A percentile compares a stretch with the other conserved stretches of the same genome.
phyloP scores from a whole-genome alignment of 192 early-diverging fungal genomes.

The Rhizoclosmatium sp. region DNA sequence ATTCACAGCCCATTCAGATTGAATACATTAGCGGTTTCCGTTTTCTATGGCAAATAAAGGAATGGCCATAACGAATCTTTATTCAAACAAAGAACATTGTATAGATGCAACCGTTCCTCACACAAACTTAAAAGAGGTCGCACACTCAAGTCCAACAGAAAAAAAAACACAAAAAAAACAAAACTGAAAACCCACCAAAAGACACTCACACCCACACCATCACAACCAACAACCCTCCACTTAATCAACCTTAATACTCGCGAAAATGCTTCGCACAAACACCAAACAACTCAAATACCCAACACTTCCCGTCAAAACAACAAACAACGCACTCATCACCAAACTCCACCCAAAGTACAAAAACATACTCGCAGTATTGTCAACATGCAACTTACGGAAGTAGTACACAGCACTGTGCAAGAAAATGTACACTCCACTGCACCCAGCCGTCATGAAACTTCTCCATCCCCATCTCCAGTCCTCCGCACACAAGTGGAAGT shows the following conservation, averaged over 20 bases:
- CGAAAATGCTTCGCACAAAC: conserved; percentile 76
- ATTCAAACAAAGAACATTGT: no score
- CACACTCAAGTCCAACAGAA: no score
- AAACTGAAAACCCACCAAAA: no score
- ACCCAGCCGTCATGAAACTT: conserved; percentile 78
- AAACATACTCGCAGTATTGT: conserved; percentile 71
- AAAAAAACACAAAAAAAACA: no score
- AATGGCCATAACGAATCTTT: no score
- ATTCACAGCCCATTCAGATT: no score
- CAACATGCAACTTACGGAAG: conserved; percentile 45
- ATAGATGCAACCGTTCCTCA: no score
- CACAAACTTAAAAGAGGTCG: no score
- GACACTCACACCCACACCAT: no score
- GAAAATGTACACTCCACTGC: conserved; percentile 81
- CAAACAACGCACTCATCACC: conserved; percentile 73
- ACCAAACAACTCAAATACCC: conserved; percentile 71
- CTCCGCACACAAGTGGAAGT: conserved; percentile 67
- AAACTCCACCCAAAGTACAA: conserved; percentile 77
- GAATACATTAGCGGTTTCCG: no score
- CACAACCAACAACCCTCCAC: no score
- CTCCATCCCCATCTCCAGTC: conserved; percentile 93
- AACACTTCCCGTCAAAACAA: conserved; percentile 74
- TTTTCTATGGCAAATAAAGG: no score
- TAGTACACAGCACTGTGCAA: conserved; percentile 73
- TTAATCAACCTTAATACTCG: conserved; percentile 78